These are phyloP conservation scores for Thermochaetoides thermophila DNA, from an alignment of 495 filamentous ascomycete genomes.

Conservation along the genomic window DNA sequence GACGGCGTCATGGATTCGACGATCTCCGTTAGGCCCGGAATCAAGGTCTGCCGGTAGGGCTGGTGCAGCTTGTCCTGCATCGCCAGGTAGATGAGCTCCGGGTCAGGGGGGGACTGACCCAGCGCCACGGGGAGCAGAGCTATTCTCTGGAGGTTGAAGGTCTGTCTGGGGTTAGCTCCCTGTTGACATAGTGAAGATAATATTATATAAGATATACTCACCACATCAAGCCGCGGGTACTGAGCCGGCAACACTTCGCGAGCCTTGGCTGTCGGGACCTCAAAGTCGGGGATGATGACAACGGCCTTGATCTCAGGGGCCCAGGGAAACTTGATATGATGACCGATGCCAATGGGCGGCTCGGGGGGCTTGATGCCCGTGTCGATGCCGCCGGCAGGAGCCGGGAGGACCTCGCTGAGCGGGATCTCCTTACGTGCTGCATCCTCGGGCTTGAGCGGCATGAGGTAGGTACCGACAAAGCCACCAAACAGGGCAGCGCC, in stretches of 20 bases:
- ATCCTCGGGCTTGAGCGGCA: constrained; percentile 74
- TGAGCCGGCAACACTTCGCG: constrained; percentile 61
- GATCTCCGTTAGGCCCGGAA: constrained; percentile 83
- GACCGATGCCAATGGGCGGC: constrained; percentile 81
- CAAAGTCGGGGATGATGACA: constrained; percentile 86
- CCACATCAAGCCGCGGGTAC: constrained; percentile 67
- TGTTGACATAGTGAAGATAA: too few relatives aligned
- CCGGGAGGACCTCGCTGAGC: constrained; percentile 81
- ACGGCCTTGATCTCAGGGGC: constrained; percentile 86
- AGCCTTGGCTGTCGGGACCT: constrained; percentile 79
- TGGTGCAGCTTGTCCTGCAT: constrained; percentile 99
- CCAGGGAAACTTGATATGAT: constrained; percentile 86
- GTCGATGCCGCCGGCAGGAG: constrained; percentile 73
- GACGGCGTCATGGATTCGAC: constrained; percentile 71
- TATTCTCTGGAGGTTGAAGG: constrained; percentile 88
- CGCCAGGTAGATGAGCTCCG: constrained; percentile 81
- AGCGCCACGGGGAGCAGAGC: constrained; percentile 76
- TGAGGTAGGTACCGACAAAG: constrained; percentile 92
- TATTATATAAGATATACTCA: constrained; percentile 22
- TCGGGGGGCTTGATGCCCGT: constrained; percentile 70
- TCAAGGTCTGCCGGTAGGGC: constrained; percentile 74
- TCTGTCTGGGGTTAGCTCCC: constrained; percentile 33
- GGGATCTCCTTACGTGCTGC: constrained; percentile 81
- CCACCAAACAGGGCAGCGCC: constrained; percentile 89
- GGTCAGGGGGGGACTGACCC: constrained; percentile 76